Percentiles rank a stretch among this genome's conserved stretches.
Evolutionary conservation across 2,329 filamentous ascomycete species (phyloP).

Genomic region (Sarocladium brachiariae): DNA sequence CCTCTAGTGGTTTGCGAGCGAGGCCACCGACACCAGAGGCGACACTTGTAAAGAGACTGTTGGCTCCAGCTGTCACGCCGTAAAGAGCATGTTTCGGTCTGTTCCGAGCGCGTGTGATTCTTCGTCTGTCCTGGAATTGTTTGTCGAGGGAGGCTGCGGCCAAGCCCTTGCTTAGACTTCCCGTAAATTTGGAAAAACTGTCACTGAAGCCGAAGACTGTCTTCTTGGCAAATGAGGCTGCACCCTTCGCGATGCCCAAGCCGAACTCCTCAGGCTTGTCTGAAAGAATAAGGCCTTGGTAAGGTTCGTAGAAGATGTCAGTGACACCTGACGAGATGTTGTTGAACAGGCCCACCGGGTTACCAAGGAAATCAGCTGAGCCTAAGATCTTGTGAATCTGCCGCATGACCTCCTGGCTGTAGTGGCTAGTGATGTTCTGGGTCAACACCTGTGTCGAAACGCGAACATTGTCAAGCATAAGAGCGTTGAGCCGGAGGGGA

Average conservation of each 20-base stretch:
- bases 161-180: slow-evolving; percentile 92
- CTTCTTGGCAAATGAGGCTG: slow-evolving; percentile 96
- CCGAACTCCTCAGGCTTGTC: slow-evolving; percentile 94
- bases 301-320: slow-evolving; percentile 98
- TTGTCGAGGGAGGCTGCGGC: slow-evolving; percentile 95
- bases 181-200: slow-evolving; percentile 96
- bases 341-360: slow-evolving; percentile 96
- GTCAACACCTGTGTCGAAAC: slow-evolving; percentile 80
- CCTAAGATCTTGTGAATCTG: slow-evolving; percentile 97
- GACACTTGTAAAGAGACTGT: slow-evolving; percentile 86
- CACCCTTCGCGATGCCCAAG: slow-evolving; percentile 90
- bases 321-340: slow-evolving; percentile 95
- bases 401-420: slow-evolving; percentile 91
- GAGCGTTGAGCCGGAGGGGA: slow-evolving; percentile 83
- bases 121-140: slow-evolving; percentile 92
- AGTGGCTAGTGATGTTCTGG: slow-evolving; percentile 85
- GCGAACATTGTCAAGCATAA: slow-evolving; percentile 91
- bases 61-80: slow-evolving; percentile 90
- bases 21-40: slow-evolving; percentile 91
- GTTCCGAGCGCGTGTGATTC: slow-evolving; percentile 89
- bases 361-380: slow-evolving; percentile 94
- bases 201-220: slow-evolving; percentile 96
- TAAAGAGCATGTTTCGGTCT: slow-evolving; percentile 95
- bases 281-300: slow-evolving; percentile 94
- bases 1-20: slow-evolving; percentile 87